Conservation (phyloP, 352 stramenopile species). For the Globisporangium cederbergense region DNA sequence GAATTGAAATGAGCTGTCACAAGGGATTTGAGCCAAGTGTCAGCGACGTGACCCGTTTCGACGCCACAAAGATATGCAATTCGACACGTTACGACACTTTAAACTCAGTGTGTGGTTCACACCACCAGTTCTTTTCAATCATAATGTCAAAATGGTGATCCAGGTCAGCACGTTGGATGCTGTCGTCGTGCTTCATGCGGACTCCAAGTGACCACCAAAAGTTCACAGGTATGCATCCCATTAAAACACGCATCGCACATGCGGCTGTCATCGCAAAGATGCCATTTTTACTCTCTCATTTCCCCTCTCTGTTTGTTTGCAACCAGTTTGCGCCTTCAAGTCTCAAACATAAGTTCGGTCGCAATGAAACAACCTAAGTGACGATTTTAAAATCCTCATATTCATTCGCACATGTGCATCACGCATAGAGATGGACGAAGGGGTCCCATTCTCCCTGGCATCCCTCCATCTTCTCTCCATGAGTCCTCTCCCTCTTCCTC, state of each 20-base stretch:
- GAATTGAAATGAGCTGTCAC: neutral
- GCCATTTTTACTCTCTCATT: constrained; percentile 10
- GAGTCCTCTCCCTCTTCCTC: neutral
- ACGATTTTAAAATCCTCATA: constrained; percentile 16
- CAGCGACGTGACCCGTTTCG: neutral
- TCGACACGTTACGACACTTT: constrained; percentile 8
- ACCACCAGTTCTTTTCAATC: neutral
- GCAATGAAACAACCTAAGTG: constrained; percentile 6
- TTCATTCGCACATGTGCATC: constrained; percentile 16
- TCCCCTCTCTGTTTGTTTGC: neutral
- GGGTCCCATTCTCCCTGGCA: constrained; percentile 2
- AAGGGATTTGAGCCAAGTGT: neutral
- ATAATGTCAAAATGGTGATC: neutral
- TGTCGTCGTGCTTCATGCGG: neutral
- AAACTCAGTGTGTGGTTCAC: neutral
- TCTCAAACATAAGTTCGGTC: neutral
- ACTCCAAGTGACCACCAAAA: too few species aligned
- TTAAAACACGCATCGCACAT: constrained; percentile 4
- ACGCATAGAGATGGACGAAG: constrained; percentile 12
- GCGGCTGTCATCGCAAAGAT: constrained; percentile 14
- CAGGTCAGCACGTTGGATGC: neutral
- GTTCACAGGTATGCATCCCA: constrained; percentile 4
- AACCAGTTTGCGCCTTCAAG: neutral
- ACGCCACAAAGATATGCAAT: constrained; percentile 4
- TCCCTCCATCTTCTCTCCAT: neutral